Conservation (phyloP, 257 asterid genomes). For the Solanum phureja region DNA sequence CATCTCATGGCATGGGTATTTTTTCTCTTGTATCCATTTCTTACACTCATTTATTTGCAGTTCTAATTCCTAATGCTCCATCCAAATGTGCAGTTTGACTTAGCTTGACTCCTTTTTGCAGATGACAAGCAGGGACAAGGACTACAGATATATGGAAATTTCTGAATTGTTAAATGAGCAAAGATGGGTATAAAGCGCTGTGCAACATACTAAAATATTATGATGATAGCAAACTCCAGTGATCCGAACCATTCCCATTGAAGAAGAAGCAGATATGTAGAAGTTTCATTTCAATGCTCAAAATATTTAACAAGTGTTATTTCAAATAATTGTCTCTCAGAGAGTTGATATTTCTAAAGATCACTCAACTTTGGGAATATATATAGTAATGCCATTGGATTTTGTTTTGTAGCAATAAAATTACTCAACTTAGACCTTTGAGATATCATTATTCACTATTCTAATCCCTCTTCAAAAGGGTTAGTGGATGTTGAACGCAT, state of each 20-base stretch:
- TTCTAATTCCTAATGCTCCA: background rate
- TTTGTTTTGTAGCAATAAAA: too few species aligned
- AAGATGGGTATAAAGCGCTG: constrained; percentile 26
- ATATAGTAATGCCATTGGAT: too few species aligned
- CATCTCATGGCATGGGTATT: background rate
- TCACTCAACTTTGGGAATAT: too few species aligned
- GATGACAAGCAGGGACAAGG: constrained; percentile 98
- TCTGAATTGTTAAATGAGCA: constrained; percentile 82
- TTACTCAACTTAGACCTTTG: too few species aligned
- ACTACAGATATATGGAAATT: constrained; percentile 92
- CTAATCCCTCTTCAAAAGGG: background rate
- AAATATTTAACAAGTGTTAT: background rate
- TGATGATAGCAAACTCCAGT: too few species aligned
- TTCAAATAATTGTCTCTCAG: background rate
- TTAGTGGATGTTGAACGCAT: background rate
- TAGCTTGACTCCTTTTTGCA: constrained; percentile 13
- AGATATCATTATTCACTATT: background rate
- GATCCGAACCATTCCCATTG: too few species aligned
- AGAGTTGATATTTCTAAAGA: too few species aligned
- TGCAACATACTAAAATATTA: too few species aligned
- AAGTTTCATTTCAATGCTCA: too few species aligned
- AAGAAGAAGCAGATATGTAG: too few species aligned
- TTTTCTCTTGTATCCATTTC: background rate
- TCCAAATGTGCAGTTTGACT: background rate
- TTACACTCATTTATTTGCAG: too few species aligned